Conservation (phyloP, 1,284 basidiomycete genomes). For the Fistulinella cinereoalba region DNA sequence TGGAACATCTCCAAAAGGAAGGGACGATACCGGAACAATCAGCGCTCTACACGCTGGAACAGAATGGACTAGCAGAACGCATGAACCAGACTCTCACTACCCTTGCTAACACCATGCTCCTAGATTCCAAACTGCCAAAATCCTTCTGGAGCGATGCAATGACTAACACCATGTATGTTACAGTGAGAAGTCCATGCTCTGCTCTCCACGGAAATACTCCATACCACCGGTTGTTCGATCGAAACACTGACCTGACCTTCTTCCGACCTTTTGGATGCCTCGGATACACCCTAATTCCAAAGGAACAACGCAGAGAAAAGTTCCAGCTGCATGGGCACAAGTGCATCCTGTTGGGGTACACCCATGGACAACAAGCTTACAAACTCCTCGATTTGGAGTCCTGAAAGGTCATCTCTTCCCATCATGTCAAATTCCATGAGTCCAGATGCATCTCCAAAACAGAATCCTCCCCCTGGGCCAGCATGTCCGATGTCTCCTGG, state of each 20-base stretch:
- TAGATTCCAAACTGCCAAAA: no score
- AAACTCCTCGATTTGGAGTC: constrained; percentile 2
- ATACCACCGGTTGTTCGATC: neutral
- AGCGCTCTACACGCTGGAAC: constrained; percentile 1
- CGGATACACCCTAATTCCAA: neutral
- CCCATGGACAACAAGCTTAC: constrained; percentile 5
- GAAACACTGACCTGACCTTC: neutral
- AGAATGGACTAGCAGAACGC: constrained; percentile 6
- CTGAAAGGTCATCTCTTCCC: neutral
- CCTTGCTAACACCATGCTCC: constrained; percentile 21
- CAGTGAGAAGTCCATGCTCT: constrained; percentile 2
- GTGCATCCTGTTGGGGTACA: constrained; percentile 3
- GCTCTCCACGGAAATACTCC: neutral
- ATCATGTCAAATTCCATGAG: neutral
- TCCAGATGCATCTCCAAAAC: neutral
- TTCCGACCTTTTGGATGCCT: constrained; percentile 2
- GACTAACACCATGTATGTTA: constrained; percentile 16
- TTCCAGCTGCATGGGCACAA: neutral
- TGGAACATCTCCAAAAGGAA: constrained; percentile 21
- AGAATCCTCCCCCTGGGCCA: neutral
- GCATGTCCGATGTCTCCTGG: neutral
- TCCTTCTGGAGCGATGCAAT: constrained; percentile 30
- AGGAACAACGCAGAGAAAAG: constrained; percentile 5
- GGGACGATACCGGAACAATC: neutral
- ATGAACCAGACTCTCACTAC: constrained; percentile 32